Percentiles rank a stretch among this genome's conserved stretches.
phyloP scores from a whole-genome alignment of 257 asterid species.

The Solanum virginianum region DNA sequence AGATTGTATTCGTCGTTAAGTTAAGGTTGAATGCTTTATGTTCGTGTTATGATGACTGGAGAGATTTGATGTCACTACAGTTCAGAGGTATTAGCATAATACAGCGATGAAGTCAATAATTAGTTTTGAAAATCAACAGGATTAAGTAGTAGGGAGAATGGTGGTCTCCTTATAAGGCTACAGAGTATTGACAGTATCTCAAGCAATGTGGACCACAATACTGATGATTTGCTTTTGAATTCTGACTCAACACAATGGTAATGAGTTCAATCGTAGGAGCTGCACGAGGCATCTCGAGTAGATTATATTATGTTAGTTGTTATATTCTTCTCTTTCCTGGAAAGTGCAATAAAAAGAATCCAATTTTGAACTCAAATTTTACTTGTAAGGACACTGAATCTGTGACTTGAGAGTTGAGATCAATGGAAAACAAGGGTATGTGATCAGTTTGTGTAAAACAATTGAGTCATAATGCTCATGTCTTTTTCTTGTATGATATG shows the following conservation, averaged over 20 bases:
- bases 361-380: neutral
- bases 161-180: too few relatives aligned
- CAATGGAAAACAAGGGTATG: neutral
- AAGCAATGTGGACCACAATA: slow-evolving; percentile 32
- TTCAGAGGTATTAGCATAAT: too few relatives aligned
- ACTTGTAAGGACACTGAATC: neutral
- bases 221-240: slow-evolving; percentile 33
- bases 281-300: neutral
- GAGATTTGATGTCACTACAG: neutral
- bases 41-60: neutral
- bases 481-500: neutral
- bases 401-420: neutral
- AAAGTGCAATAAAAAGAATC: too few relatives aligned
- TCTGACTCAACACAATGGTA: neutral
- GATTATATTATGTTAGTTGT: neutral
- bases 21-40: neutral
- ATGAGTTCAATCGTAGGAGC: neutral
- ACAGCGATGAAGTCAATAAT: too few relatives aligned
- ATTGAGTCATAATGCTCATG: neutral
- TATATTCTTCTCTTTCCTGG: neutral
- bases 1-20: neutral
- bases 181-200: too few relatives aligned
- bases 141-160: neutral
- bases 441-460: neutral
- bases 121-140: slow-evolving; percentile 4